Evolutionary conservation across 108 stramenopile species (phyloP).

Genomic region (Stephanodiscus minutulus): DNA sequence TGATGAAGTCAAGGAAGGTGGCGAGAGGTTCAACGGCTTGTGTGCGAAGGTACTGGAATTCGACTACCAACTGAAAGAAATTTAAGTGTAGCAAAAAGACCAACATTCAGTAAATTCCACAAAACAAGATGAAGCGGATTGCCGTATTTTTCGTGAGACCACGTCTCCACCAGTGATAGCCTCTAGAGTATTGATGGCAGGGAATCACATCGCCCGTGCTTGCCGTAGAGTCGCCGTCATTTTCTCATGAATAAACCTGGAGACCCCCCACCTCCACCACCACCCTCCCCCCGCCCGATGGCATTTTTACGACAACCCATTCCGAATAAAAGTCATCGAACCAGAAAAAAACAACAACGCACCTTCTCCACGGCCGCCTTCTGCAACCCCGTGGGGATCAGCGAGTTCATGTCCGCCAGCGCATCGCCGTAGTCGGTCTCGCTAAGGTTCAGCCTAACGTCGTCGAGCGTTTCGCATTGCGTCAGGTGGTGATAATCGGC

Average conservation of each 20-base stretch:
- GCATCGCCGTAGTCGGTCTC: constrained; percentile 96
- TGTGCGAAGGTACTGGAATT: constrained; percentile 97
- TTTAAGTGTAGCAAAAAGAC: neutral
- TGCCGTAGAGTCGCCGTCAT: too few species aligned
- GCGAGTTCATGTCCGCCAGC: constrained; percentile 73
- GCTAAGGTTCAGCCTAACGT: constrained; percentile 95
- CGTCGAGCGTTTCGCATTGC: constrained; percentile 96
- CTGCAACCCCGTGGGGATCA: constrained; percentile 84
- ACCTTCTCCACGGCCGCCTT: constrained; percentile 90
- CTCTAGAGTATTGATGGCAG: too few species aligned
- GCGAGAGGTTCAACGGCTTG: constrained; percentile 95
- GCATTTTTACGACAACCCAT: neutral
- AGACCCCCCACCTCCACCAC: too few species aligned
- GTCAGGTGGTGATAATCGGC: constrained; percentile 93
- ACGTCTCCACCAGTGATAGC: too few species aligned
- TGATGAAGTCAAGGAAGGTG: constrained; percentile 98
- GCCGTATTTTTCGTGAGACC: too few species aligned
- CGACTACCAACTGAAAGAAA: constrained; percentile 83
- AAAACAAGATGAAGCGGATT: neutral
- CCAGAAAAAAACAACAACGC: constrained; percentile 16
- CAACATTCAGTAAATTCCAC: neutral
- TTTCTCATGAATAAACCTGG: too few species aligned
- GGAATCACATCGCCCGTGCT: too few species aligned
- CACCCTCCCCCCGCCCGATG: too few species aligned
- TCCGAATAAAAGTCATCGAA: neutral